phyloP scores from a whole-genome alignment of 2,329 filamentous ascomycete species.

The Tolypocladium paradoxum region DNA sequence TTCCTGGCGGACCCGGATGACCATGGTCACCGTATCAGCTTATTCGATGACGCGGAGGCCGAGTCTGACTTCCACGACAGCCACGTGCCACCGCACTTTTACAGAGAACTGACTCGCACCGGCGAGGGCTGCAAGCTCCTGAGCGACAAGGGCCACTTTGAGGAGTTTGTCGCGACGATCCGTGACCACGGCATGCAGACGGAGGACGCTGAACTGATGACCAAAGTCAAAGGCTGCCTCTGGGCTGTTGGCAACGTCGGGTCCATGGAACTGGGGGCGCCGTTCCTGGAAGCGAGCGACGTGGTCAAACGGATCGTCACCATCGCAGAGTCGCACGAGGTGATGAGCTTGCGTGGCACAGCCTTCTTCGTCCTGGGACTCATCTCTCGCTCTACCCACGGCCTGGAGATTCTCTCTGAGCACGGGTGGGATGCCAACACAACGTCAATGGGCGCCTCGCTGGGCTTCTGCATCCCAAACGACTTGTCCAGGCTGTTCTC shows the following conservation, averaged over 20 bases:
- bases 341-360: slow-evolving; percentile 88
- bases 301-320: slow-evolving; percentile 79
- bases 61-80: slow-evolving; percentile 49
- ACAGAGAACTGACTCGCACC: slow-evolving; percentile 86
- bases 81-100: slow-evolving; percentile 92
- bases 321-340: slow-evolving; percentile 78
- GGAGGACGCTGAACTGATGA: slow-evolving; percentile 73
- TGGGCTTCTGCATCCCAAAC: slow-evolving; percentile 79
- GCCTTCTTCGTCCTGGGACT: slow-evolving; percentile 93
- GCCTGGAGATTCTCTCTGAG: slow-evolving; percentile 81
- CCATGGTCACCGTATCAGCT: slow-evolving; percentile 44
- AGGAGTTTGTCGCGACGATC: slow-evolving; percentile 84
- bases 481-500: slow-evolving; percentile 71
- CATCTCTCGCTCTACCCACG: slow-evolving; percentile 84
- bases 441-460: slow-evolving; percentile 67
- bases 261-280: slow-evolving; percentile 93
- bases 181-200: slow-evolving; percentile 76
- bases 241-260: slow-evolving; percentile 98
- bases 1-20: slow-evolving; percentile 59
- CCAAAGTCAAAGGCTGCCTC: slow-evolving; percentile 91
- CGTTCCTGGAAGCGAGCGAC: slow-evolving; percentile 82
- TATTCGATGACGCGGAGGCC: slow-evolving; percentile 46
- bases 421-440: slow-evolving; percentile 89
- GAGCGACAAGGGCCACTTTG: slow-evolving; percentile 89
- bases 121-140: slow-evolving; percentile 84